Base-by-base conservation (phyloP, 768 basidiomycete species). In the Agaricus subrufescens region DNA sequence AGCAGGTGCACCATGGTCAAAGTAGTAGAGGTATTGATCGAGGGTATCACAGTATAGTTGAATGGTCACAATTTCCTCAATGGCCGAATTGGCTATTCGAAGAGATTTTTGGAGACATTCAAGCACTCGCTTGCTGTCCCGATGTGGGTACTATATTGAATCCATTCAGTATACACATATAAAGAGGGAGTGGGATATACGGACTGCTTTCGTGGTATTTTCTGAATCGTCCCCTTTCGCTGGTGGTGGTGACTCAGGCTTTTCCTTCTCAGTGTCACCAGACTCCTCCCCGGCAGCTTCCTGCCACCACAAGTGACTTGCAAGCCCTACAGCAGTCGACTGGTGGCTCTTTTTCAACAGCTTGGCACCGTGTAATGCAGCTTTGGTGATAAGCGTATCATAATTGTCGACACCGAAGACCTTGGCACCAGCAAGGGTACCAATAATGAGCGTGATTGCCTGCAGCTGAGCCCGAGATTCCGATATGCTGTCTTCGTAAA, bases 301-400 rank as follows among this genome's bases (percentile, higher is more conserved):
- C 68, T 98, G 97, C 95, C 95, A 99, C 96, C 96, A 99, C 62
- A 99, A 73, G 72, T 99, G 97, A 68, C 94, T 97, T 7, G 97
- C 97, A 30, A 94, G 77, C 48, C 90, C 86, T 23, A 98, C 97
- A 4, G 96, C 97, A 8, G 87, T 91, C 11, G 95, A 89, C 71
- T 98, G 97, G 69, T 98, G 96, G 11, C 93, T 93, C 80, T 99
- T 98, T 81, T 99, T 99, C 70, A 99, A 70, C 60, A 98, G 72
- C 72, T 96, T 96, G 30, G 94, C 91, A 4, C 93, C 94, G 69
- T 99, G 97, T 61, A 98, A 73, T 5, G 96, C 96, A n/a, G 96
- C 97, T 72, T 99, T 98, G 27, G 97, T 98, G 65, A 98, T 94
- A 59, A 99, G 73, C 2, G 96, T 98, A 65, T 98, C 97, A 66